phyloP scores from a whole-genome alignment of 768 basidiomycete genomes.

The Amanita inopinata region DNA sequence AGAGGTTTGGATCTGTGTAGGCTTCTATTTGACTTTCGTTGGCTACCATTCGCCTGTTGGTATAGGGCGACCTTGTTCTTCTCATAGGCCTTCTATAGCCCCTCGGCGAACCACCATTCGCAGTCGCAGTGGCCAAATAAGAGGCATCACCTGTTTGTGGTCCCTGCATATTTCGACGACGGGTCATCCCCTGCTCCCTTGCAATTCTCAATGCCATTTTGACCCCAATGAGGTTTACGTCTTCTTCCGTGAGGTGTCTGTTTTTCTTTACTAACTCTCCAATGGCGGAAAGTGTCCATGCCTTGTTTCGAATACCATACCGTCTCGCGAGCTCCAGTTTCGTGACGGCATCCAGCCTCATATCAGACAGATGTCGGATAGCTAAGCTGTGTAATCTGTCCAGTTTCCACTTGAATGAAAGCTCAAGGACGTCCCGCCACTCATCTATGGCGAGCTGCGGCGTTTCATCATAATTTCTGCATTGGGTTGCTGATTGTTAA shows the following conservation, averaged over 20 bases:
- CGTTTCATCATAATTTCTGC: neutral
- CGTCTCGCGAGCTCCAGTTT: slow-evolving; percentile 5
- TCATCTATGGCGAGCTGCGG: slow-evolving; percentile 2
- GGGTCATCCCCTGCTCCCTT: neutral
- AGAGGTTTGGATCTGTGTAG: too few relatives aligned
- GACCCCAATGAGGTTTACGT: neutral
- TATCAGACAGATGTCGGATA: neutral
- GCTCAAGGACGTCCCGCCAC: slow-evolving; percentile 11
- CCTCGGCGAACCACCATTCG: too few relatives aligned
- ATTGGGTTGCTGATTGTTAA: neutral
- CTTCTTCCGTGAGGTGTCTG: neutral
- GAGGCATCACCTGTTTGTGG: too few relatives aligned
- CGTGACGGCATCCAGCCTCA: neutral
- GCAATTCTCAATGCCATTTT: neutral
- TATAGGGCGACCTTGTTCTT: too few relatives aligned
- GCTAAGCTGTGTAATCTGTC: neutral
- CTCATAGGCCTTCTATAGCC: too few relatives aligned
- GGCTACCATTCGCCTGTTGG: too few relatives aligned
- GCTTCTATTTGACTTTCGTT: too few relatives aligned
- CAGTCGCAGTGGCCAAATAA: too few relatives aligned
- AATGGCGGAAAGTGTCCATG: neutral
- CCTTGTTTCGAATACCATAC: neutral
- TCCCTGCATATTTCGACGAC: too few relatives aligned
- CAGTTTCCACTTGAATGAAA: slow-evolving; percentile 12
- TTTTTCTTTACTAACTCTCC: neutral